Base-by-base conservation (phyloP, 2,329 filamentous ascomycete species). In the Clarireedia monteithiana region DNA sequence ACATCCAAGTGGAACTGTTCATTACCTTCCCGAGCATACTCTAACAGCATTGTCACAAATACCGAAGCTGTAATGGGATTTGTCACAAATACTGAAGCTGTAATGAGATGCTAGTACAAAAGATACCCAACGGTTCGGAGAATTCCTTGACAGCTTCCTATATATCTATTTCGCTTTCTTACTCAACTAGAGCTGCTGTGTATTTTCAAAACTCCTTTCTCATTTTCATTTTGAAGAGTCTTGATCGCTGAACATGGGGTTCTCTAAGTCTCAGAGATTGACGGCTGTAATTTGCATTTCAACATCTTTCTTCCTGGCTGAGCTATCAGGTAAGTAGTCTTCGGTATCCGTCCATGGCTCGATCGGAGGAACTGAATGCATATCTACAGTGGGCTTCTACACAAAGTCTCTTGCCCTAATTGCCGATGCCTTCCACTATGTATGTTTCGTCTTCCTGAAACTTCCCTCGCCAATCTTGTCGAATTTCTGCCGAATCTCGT, bases 401-500 rank as follows among this genome's bases (percentile, higher is more conserved):
- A 90, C 88, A 1, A 76, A 77, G 52, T 90, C 87, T 0, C 74
- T 91, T 10, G 86, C 86, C 0, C 74, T 91, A 2, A 74, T 91
- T 26, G 86, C 88, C 27, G 88, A 91, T 74, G 85, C 88, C 1
- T 90, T 91, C 63, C 88, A 91, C 67, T 89, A 89, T 66, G 84
- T 87, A 72, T 59, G 79, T 34, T 34, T 34, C 10, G 48, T 45
- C 36, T 66, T 40, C 39, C 26, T 36, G 38, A 24, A n/a, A 40
- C 20, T 20, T 48, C 23, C 54, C 54, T 26, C 26, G 3, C 40
- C 23, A 17, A 6, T 44, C 15, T 17, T 40, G 53, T 9, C 27
- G 20, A 17, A 30, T 27, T 27, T n/a, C 36, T 49, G 26, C 48
- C 30, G 34, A 36, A 54, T 34, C 40, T 17, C 24, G 48, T 54